Conservation (phyloP, 495 filamentous ascomycete species). For the Penicillium manginii region DNA sequence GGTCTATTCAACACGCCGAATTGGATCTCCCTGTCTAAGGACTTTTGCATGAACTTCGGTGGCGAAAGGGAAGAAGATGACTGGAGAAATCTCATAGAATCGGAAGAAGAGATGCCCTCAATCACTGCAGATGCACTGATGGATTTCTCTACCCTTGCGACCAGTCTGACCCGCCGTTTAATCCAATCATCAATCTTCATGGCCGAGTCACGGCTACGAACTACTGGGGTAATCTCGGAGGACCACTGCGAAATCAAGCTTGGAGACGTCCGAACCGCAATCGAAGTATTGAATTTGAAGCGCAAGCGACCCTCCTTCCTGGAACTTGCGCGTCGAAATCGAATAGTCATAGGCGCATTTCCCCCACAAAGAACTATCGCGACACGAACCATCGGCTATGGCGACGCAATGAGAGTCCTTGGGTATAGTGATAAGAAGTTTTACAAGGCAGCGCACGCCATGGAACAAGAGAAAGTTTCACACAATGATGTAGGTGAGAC, state of each 20-base stretch:
- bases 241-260: background rate
- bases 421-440: constrained; percentile 25
- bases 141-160: constrained; percentile 71
- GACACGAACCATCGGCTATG: constrained; percentile 41
- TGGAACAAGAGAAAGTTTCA: background rate
- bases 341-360: constrained; percentile 57
- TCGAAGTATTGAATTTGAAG: constrained; percentile 52
- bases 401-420: constrained; percentile 59
- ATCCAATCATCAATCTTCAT: constrained; percentile 68
- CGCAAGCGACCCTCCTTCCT: constrained; percentile 56
- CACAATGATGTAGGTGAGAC: background rate
- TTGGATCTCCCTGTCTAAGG: constrained; percentile 67
- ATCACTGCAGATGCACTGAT: constrained; percentile 69
- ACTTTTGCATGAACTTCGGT: constrained; percentile 78
- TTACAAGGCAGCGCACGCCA: constrained; percentile 3
- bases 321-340: constrained; percentile 59
- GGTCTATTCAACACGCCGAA: constrained; percentile 59
- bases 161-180: constrained; percentile 69
- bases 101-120: constrained; percentile 57
- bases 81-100: constrained; percentile 58
- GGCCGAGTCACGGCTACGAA: constrained; percentile 59
- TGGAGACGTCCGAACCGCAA: constrained; percentile 67
- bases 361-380: constrained; percentile 27
- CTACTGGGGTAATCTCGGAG: background rate
- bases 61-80: constrained; percentile 59